Evolutionary conservation across 1,284 basidiomycete genomes (phyloP).

Genomic region (Cryptococcus jaspeensis): DNA sequence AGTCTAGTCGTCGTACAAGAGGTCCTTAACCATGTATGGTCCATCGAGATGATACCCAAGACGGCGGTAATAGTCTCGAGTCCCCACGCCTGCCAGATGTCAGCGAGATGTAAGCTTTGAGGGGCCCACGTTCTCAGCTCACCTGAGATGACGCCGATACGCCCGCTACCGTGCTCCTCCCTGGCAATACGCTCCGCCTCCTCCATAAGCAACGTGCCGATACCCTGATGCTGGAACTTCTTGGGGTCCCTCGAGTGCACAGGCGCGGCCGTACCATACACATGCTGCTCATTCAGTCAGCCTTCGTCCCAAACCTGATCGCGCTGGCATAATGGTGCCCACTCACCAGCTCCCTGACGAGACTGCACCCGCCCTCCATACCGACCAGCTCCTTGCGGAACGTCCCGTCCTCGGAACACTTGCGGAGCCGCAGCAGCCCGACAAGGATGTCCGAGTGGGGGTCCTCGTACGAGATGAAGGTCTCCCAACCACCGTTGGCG

Average conservation of each 20-base stretch:
- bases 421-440: constrained; percentile 85
- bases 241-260: constrained; percentile 97
- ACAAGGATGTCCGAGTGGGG: constrained; percentile 95
- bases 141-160: constrained; percentile 92
- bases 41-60: constrained; percentile 93
- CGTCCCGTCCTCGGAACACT: constrained; percentile 94
- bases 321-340: neutral
- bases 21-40: constrained; percentile 89
- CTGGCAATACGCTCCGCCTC: constrained; percentile 98
- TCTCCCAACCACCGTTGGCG: constrained; percentile 99
- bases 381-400: constrained; percentile 89
- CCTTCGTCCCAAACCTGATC: neutral
- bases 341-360: constrained; percentile 79
- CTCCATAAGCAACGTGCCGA: constrained; percentile 97
- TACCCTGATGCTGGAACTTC: constrained; percentile 97
- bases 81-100: constrained; percentile 65
- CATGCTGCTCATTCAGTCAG: constrained; percentile 57
- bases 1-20: constrained; percentile 31
- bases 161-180: constrained; percentile 87
- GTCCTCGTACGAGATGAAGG: constrained; percentile 98
- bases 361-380: constrained; percentile 77
- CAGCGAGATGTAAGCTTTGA: too few relatives aligned
- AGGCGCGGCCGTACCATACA: constrained; percentile 98
- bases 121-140: constrained; percentile 27
- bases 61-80: constrained; percentile 89